Conservation (phyloP, 2,329 filamentous ascomycete genomes). For the Aaosphaeria pasadenensis region DNA sequence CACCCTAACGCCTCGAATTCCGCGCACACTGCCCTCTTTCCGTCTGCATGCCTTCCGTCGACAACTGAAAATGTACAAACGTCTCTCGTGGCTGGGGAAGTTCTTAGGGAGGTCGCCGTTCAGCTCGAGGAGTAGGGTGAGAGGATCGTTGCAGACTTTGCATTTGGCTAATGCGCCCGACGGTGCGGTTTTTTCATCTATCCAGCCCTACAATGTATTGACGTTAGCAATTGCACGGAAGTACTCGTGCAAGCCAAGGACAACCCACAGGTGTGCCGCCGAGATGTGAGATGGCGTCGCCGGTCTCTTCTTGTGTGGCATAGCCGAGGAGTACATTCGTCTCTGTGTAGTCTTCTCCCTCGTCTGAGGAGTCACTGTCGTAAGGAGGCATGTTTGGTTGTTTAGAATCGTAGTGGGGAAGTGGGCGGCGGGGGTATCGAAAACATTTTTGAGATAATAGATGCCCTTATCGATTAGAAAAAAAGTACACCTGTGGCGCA, state of each 20-base stretch:
- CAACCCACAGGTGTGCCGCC: constrained; percentile 80
- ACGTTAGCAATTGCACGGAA: constrained; percentile 9
- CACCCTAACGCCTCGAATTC: constrained; percentile 65
- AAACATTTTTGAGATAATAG: too few relatives aligned
- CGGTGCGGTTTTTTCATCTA: constrained; percentile 68
- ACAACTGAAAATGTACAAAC: constrained; percentile 85
- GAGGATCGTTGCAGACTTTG: constrained; percentile 78
- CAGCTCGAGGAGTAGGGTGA: constrained; percentile 84
- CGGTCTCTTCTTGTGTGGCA: constrained; percentile 72
- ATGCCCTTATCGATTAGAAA: too few relatives aligned
- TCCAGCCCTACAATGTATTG: constrained; percentile 63
- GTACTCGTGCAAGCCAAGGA: constrained; percentile 1
- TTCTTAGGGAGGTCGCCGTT: constrained; percentile 85
- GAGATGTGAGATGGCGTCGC: constrained; percentile 82
- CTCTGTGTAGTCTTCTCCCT: constrained; percentile 66
- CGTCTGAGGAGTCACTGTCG: constrained; percentile 79
- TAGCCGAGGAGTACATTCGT: constrained; percentile 91
- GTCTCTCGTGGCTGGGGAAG: constrained; percentile 82
- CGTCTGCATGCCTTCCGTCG: constrained; percentile 73
- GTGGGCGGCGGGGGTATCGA: too few relatives aligned
- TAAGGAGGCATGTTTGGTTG: constrained; percentile 66
- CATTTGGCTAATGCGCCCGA: constrained; percentile 78
- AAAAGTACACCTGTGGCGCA: too few relatives aligned
- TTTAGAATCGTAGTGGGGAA: too few relatives aligned
- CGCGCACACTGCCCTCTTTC: constrained; percentile 78